Conservation (phyloP, 225 moss, liverwort and hornwort genomes). For the Rhytidiadelphus loreus region DNA sequence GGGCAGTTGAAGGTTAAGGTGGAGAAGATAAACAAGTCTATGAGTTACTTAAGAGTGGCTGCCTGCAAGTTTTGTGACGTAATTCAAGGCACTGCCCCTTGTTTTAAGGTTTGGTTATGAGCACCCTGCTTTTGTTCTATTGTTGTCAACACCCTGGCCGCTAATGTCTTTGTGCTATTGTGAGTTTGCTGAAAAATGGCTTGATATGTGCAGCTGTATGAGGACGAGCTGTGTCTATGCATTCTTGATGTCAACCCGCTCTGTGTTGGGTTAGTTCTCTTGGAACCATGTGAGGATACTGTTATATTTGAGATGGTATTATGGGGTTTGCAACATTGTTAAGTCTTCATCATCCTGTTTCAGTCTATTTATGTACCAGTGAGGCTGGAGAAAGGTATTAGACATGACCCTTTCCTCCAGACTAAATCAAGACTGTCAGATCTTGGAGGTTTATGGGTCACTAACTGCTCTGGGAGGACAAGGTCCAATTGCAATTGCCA, state of each 20-base stretch:
- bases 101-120: conserved; percentile 13
- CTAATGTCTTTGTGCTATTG: neutral
- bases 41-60: neutral
- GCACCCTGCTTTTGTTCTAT: neutral
- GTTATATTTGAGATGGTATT: neutral
- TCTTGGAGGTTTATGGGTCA: neutral
- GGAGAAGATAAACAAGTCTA: neutral
- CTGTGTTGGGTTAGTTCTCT: conserved; percentile 22
- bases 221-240: conserved; percentile 47
- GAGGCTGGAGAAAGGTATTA: neutral
- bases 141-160: neutral
- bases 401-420: neutral
- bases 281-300: neutral
- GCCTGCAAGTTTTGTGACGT: conserved; percentile 48
- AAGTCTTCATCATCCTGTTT: neutral
- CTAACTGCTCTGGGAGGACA: neutral
- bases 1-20: neutral
- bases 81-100: conserved; percentile 32
- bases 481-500: neutral
- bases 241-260: conserved; percentile 55
- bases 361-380: neutral
- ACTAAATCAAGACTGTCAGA: too few relatives aligned
- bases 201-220: conserved; percentile 33
- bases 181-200: neutral
- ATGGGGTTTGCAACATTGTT: neutral